Percentiles rank a stretch among this genome's conserved stretches.
Conservation (phyloP, 208 protist genomes). For the Strigomonas oncopelti region DNA sequence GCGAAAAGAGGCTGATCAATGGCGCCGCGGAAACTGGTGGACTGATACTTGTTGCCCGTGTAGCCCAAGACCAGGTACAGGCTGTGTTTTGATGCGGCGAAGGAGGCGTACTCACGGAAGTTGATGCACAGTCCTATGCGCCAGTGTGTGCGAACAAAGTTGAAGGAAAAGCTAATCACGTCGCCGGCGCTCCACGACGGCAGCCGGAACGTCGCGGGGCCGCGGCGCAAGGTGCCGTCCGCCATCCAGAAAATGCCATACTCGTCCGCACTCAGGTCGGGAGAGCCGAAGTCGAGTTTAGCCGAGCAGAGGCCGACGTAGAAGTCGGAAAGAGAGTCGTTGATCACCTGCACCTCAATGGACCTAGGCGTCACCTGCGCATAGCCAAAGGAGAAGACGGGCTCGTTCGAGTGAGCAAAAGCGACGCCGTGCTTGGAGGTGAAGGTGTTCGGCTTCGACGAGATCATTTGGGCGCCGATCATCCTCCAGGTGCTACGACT, state of each 20-base stretch:
- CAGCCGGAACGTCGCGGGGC: conserved; percentile 20
- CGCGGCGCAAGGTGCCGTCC: conserved; percentile 29
- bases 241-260: conserved; percentile 35
- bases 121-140: conserved; percentile 46
- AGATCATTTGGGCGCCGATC: conserved; percentile 5
- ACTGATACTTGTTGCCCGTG: conserved; percentile 9
- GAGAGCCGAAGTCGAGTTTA: conserved; percentile 4
- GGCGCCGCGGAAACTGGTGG: not conserved
- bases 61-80: conserved; percentile 40
- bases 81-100: conserved; percentile 17
- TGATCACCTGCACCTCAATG: conserved; percentile 24
- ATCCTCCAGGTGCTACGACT: not conserved
- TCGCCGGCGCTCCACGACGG: conserved; percentile 40
- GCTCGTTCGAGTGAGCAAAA: conserved; percentile 17
- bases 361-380: not conserved
- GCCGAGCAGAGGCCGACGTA: conserved; percentile 32
- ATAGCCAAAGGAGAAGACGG: conserved; percentile 14
- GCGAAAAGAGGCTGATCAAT: not conserved
- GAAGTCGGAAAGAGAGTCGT: conserved; percentile 18
- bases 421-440: not conserved
- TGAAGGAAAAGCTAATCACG: conserved; percentile 37
- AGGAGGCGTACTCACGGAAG: conserved; percentile 30
- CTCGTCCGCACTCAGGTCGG: conserved; percentile 17
- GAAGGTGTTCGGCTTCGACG: conserved; percentile 18
- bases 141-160: conserved; percentile 37